Base-by-base conservation (phyloP, 2,329 filamentous ascomycete species). In the Endothia cerciana region DNA sequence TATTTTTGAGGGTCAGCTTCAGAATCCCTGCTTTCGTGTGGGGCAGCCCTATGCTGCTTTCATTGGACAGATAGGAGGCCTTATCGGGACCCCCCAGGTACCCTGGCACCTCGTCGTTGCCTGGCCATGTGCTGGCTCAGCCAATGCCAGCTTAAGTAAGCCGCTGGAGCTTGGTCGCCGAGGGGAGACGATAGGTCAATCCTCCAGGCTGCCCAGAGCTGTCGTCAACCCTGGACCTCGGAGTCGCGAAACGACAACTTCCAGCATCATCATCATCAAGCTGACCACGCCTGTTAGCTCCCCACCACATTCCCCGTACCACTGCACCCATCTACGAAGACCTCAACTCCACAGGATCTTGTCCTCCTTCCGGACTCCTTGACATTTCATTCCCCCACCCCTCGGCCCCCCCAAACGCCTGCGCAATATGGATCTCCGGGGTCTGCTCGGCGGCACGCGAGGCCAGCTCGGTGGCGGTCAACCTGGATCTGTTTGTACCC, bases 341-440 rank as follows among this genome's bases (percentile, higher is more conserved):
- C 4, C 17, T 22, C 36, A 17, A n/a, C 56, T 30, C 38, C 2
- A 19, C 15, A 19, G 10, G 28, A 25, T 3, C 40, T 28, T 22
- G 17, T 7, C 25, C 38, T 10, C 25, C 6, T 28, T 7, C 41
- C 40, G 8, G 28, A 30, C 40, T 45, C 4, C 68, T 53, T 61
- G 65, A 65, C 68, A 57, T 67, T 68, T 65, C 63, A 1, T 19
- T 68, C 62, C 62, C 70, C 62, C 63, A 51, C 43, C 66, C 40
- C 58, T 62, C 65, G 57, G 65, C 63, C 65, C 33, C 59, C 69
- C 59, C 51, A 63, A 64, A 62, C 61, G 63, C 61, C 57, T 40
- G 4, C 36, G 22, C 64, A 83, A 71, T 67, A 98, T 97, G 94
- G 94, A 98, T 77, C 90, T 97, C 79, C 93, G 92, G 81, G 89